A percentile compares a stretch with the other conserved stretches of the same genome.
Conservation (phyloP, 352 stramenopile genomes). For the Pythium guiyangense region DNA sequence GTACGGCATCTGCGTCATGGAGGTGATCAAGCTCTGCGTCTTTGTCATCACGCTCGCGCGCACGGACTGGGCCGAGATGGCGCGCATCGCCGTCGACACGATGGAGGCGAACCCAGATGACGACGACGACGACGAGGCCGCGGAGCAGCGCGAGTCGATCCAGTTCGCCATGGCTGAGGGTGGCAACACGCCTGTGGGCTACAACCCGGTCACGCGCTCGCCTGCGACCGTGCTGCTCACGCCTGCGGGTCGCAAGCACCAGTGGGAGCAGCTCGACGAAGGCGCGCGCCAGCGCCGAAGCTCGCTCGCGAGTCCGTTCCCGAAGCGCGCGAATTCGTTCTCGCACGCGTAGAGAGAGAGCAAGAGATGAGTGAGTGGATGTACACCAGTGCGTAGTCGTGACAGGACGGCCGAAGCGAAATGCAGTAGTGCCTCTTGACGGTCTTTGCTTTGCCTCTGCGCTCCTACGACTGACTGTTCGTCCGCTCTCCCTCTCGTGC, state of each 20-base stretch:
- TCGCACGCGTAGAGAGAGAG: constrained; percentile 16
- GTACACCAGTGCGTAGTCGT: constrained; percentile 9
- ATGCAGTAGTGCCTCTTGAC: neutral
- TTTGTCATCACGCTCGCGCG: constrained; percentile 26
- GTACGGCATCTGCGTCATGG: constrained; percentile 43
- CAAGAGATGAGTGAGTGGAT: neutral
- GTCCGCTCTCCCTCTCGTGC: too few relatives aligned
- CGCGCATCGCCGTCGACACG: constrained; percentile 26
- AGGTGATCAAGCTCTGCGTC: constrained; percentile 36
- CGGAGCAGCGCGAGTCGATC: constrained; percentile 25
- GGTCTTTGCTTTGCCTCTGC: too few relatives aligned
- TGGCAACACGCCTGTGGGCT: constrained; percentile 48
- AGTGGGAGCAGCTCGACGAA: constrained; percentile 60
- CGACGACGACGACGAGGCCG: constrained; percentile 21
- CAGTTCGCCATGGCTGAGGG: constrained; percentile 33
- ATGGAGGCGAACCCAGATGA: constrained; percentile 37
- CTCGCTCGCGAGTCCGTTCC: constrained; percentile 19
- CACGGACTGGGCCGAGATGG: constrained; percentile 46
- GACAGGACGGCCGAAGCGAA: neutral
- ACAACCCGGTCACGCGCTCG: constrained; percentile 38
- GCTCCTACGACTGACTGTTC: too few relatives aligned
- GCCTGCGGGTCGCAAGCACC: constrained; percentile 36
- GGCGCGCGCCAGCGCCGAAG: constrained; percentile 18
- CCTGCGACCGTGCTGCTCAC: constrained; percentile 54
- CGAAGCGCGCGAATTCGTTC: constrained; percentile 27